phyloP scores from a whole-genome alignment of 176 grass and related monocot genomes.

The Olyra latifolia region DNA sequence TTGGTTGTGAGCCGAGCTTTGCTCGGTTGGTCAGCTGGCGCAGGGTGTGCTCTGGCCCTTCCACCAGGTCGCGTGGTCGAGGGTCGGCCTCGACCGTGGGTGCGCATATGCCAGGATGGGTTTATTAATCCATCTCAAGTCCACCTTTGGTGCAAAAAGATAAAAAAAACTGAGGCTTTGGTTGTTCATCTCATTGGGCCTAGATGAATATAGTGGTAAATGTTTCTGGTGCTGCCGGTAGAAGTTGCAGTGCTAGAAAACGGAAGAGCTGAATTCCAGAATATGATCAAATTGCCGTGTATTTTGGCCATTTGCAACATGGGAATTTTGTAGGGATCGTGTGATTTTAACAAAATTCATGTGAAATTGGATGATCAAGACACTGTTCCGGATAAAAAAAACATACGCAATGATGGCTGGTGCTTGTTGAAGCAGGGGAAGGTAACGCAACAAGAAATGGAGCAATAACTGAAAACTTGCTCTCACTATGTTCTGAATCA shows the following conservation, averaged over 20 bases:
- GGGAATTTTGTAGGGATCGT: neutral
- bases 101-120: no score
- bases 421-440: neutral
- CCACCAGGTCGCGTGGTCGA: no score
- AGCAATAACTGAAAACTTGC: neutral
- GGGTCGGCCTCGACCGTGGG: no score
- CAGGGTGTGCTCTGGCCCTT: no score
- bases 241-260: neutral
- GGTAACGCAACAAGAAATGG: neutral
- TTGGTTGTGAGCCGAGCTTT: neutral
- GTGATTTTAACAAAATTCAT: neutral
- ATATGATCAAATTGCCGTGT: neutral
- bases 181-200: no score
- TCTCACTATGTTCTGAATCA: neutral
- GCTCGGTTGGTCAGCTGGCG: no score
- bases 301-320: neutral
- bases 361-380: neutral
- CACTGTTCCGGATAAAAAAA: neutral
- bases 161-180: no score
- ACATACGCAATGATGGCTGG: neutral
- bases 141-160: no score
- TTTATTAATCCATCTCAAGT: no score
- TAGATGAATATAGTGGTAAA: neutral
- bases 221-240: neutral
- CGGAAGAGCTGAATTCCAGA: no score